A percentile compares a stretch with the other conserved stretches of the same genome.
Evolutionary conservation across 441 rosid species (phyloP).

Genomic region (Hura crepitans): DNA sequence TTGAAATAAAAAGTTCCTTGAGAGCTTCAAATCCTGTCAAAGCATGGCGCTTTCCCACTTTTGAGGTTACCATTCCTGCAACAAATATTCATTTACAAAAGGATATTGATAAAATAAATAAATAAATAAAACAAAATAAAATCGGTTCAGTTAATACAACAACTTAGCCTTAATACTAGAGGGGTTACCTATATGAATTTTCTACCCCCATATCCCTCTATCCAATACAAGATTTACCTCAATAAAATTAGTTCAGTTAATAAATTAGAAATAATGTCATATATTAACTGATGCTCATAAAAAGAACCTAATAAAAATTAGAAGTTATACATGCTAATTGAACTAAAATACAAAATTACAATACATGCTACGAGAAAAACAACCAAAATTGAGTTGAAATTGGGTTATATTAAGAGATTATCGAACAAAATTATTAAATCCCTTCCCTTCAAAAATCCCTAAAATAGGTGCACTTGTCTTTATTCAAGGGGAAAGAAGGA

Average conservation of each 20-base stretch:
- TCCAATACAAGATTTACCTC: too few relatives aligned
- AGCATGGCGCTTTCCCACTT: slow-evolving; percentile 90
- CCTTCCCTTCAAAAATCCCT: not conserved
- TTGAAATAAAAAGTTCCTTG: slow-evolving; percentile 70
- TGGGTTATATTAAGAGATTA: not conserved
- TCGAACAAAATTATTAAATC: not conserved
- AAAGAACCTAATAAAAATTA: not conserved
- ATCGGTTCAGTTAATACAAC: too few relatives aligned
- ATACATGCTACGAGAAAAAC: not conserved
- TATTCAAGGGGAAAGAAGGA: not conserved
- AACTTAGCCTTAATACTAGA: too few relatives aligned
- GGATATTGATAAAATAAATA: not conserved
- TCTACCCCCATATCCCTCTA: too few relatives aligned
- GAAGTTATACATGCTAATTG: not conserved
- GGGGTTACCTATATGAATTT: too few relatives aligned
- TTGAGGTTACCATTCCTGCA: slow-evolving; percentile 88
- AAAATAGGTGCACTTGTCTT: not conserved
- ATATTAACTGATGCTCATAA: not conserved
- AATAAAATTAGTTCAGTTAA: too few relatives aligned
- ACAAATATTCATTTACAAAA: slow-evolving; percentile 19
- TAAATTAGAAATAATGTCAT: not conserved
- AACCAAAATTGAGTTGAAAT: not conserved
- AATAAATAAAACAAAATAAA: too few relatives aligned
- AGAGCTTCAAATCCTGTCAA: slow-evolving; percentile 80
- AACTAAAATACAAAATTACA: not conserved